Evolutionary conservation across 257 asterid genomes (phyloP).

Genomic region (Nicotiana sylvestris): DNA sequence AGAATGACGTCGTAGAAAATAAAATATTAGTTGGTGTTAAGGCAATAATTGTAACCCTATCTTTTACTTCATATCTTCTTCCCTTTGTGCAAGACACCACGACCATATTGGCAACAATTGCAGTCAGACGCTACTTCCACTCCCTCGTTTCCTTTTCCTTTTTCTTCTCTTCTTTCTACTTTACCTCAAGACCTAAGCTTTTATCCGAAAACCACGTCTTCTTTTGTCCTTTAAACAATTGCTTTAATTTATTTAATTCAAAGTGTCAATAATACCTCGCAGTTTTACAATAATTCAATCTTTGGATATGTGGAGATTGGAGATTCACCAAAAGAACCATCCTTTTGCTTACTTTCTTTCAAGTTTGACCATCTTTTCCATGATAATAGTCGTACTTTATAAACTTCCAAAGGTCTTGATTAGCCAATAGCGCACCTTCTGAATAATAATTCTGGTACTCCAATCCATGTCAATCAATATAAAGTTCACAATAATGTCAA

Average conservation of each 20-base stretch:
- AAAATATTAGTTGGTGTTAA: background rate
- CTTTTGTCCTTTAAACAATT: background rate
- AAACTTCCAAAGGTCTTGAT: background rate
- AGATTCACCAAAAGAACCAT: background rate
- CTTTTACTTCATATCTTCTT: background rate
- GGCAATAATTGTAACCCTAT: background rate
- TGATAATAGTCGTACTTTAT: background rate
- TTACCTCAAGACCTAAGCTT: background rate
- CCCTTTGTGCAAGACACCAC: background rate
- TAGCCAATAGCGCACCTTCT: background rate
- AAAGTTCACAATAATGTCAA: slow-evolving; percentile 1
- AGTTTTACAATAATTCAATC: slow-evolving; percentile 7
- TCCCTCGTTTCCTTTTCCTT: background rate
- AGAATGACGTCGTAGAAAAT: background rate
- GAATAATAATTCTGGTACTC: background rate
- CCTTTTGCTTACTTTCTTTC: background rate
- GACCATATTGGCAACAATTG: slow-evolving; percentile 11
- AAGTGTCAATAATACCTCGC: background rate
- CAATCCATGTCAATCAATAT: slow-evolving; percentile 2
- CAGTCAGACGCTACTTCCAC: background rate
- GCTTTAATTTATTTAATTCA: slow-evolving; percentile 7
- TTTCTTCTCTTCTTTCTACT: background rate
- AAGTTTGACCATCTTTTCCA: slow-evolving; percentile 12
- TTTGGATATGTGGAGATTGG: slow-evolving; percentile 9
- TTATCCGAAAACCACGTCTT: slow-evolving; percentile 1